Base-by-base conservation (phyloP, 345 rosid species). In the Eucalyptus shirleyi region DNA sequence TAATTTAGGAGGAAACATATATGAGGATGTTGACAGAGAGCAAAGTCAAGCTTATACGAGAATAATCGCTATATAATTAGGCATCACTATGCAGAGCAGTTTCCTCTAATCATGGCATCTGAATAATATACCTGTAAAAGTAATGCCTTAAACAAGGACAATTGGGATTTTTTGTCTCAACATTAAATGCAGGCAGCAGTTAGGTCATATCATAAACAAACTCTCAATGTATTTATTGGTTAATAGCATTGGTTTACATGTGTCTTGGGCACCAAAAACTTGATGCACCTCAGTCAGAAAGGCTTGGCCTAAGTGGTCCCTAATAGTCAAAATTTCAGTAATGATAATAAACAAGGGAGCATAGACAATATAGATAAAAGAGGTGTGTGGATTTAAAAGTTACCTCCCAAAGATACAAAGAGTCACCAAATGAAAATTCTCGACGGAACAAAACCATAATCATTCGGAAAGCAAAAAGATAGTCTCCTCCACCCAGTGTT, bases 321-420 rank as follows among this genome's bases (percentile, higher is more conserved):
- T 23, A 40, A 77, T 77, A 40, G 85, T 77, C 85, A 40, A 77
- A 21, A 77, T 11, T 12, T 77, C 85, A 77, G 85, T 77, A 77
- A 77, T 23, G 16, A 77, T 45, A 28, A 77, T 40, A 21, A 77
- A 12, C 47, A 37, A 77, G 40, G 28, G 85, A 14, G 30, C 83
- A 72, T 37, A 21, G 47, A 40, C 30, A 77, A 77, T 77, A 77
- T 55, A 32, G 30, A 87, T 87, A 53, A 55, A 53, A 87, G 88
- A 87, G 67, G 30, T 67, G 37, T 14, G 60, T 55, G 65, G 56
- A 87, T 69, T 87, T 60, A 67, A 77, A 88, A 87, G 30, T 88
- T 96, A 96, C 99, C 99, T 98, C 99, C 99, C 99, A 98, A 32
- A 98, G 97, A 93, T 97, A 98, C 90, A 98, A 94, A 3, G 99